These are phyloP conservation scores for Aspergillus sp. DNA, from an alignment of 2,329 filamentous ascomycete genomes.

Conservation along the genomic window DNA sequence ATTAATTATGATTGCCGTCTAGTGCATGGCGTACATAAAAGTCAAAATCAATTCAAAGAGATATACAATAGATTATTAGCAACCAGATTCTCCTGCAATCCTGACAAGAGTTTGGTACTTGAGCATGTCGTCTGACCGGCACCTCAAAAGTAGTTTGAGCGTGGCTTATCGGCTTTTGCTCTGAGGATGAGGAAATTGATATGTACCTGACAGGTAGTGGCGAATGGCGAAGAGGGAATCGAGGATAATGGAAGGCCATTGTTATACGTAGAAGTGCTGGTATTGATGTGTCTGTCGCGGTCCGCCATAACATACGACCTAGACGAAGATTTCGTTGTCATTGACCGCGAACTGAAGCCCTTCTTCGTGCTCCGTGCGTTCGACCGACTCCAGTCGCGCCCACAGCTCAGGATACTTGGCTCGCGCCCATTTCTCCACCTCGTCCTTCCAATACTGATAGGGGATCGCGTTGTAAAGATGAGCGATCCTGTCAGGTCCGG, in stretches of 20 bases:
- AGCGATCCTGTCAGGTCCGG: slow-evolving; percentile 58
- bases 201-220: too few relatives aligned
- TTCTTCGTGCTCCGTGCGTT: slow-evolving; percentile 35
- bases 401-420: slow-evolving; percentile 67
- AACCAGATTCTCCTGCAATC: neutral
- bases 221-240: neutral
- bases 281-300: too few relatives aligned
- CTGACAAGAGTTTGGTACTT: neutral
- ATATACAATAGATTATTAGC: slow-evolving; percentile 3
- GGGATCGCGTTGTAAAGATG: slow-evolving; percentile 73
- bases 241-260: neutral
- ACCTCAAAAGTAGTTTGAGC: too few relatives aligned
- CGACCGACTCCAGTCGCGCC: slow-evolving; percentile 58
- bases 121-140: too few relatives aligned
- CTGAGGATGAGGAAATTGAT: too few relatives aligned
- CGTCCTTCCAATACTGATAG: slow-evolving; percentile 62
- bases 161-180: too few relatives aligned
- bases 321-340: slow-evolving; percentile 8
- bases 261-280: too few relatives aligned
- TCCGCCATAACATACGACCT: neutral
- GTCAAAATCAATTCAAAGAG: slow-evolving; percentile 7
- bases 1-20: slow-evolving; percentile 12
- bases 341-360: slow-evolving; percentile 31
- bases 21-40: slow-evolving; percentile 17
- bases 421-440: slow-evolving; percentile 73